These are phyloP conservation scores for Lasiosphaeris hirsuta DNA, from an alignment of 495 filamentous ascomycete species.

Conservation along the genomic window DNA sequence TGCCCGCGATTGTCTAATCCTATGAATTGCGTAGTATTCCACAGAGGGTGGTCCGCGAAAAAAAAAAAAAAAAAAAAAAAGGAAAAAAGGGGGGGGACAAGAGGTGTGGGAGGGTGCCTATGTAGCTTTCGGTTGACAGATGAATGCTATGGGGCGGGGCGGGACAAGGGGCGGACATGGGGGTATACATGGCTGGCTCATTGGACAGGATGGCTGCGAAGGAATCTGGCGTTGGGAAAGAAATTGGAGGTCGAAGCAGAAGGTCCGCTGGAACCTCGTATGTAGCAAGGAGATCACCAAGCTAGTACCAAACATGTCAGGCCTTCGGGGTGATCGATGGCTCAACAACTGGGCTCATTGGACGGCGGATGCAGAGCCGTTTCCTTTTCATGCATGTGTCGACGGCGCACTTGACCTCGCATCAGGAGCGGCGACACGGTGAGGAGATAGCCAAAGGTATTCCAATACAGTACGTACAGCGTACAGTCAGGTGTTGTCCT, in stretches of 20 bases:
- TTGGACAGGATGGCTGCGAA: constrained; percentile 8
- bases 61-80: no score
- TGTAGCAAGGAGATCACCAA: constrained; percentile 10
- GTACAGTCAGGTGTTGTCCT: neutral
- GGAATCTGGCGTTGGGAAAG: constrained; percentile 12
- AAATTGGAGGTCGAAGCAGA: constrained; percentile 14
- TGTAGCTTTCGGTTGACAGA: constrained; percentile 12
- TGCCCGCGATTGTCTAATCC: constrained; percentile 5
- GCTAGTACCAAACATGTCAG: constrained; percentile 16
- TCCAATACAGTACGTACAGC: neutral
- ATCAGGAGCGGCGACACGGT: constrained; percentile 9
- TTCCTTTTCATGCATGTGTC: constrained; percentile 21
- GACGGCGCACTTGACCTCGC: constrained; percentile 21
- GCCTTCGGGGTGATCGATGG: neutral
- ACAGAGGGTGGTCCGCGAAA: no score
- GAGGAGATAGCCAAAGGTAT: neutral
- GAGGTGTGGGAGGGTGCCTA: neutral
- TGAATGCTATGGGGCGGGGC: neutral
- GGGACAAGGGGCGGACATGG: neutral
- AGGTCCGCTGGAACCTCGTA: constrained; percentile 11
- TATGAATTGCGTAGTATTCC: neutral
- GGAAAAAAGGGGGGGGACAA: neutral
- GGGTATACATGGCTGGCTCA: constrained; percentile 5
- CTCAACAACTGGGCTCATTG: constrained; percentile 10
- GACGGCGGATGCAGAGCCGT: constrained; percentile 18